These are phyloP conservation scores for Dillenia suffruticosa DNA, from an alignment of 164 flowering plant genomes.

Conservation along the genomic window DNA sequence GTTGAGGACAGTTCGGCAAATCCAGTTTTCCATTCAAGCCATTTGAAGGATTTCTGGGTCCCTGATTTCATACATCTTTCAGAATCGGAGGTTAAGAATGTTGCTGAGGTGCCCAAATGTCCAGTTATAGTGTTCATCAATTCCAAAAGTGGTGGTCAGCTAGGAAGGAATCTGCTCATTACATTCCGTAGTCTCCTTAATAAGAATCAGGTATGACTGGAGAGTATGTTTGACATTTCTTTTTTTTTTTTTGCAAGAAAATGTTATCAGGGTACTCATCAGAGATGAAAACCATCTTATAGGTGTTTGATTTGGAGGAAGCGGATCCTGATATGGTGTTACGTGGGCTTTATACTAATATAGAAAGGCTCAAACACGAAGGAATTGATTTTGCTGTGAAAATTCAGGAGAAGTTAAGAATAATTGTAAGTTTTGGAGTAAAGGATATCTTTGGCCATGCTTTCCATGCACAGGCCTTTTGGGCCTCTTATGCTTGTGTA, in stretches of 20 bases:
- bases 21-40: conserved; percentile 5
- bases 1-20: too few species aligned
- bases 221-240: too few species aligned
- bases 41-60: conserved; percentile 48
- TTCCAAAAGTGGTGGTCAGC: conserved; percentile 68
- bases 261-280: too few species aligned
- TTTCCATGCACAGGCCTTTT: neutral
- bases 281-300: conserved; percentile 3
- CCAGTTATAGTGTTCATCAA: conserved; percentile 49
- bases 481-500: neutral
- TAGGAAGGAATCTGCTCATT: conserved; percentile 64
- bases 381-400: conserved; percentile 42
- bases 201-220: conserved; percentile 46
- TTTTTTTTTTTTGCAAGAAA: neutral
- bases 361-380: conserved; percentile 42
- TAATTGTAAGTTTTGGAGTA: conserved; percentile 54
- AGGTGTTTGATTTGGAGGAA: conserved; percentile 79
- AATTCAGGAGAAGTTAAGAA: conserved; percentile 49
- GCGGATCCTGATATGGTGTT: conserved; percentile 70
- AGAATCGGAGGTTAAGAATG: conserved; percentile 15
- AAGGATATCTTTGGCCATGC: neutral
- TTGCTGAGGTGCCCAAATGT: conserved; percentile 21
- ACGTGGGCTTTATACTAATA: conserved; percentile 39
- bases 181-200: conserved; percentile 63
- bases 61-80: conserved; percentile 61